Conservation (phyloP, 306 rosid species). For the Cicer cuneatum region DNA sequence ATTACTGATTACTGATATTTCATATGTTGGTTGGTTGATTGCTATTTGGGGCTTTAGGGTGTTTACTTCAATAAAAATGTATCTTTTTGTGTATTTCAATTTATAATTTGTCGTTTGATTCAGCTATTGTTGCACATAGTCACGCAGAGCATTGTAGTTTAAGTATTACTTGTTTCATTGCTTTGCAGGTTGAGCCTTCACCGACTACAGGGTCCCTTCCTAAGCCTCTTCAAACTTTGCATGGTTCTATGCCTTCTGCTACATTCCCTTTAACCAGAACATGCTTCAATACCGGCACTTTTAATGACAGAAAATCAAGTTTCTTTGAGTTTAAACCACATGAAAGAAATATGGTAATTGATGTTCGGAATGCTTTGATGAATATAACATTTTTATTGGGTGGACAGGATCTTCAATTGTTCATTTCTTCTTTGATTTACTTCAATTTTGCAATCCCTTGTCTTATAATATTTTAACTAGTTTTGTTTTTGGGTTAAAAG, state of each 20-base stretch:
- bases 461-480: constrained; percentile 15
- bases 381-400: constrained; percentile 21
- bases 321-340: constrained; percentile 81
- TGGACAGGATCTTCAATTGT: neutral
- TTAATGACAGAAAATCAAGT: constrained; percentile 62
- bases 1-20: constrained; percentile 22
- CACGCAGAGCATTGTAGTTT: constrained; percentile 23
- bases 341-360: constrained; percentile 66
- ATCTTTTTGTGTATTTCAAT: constrained; percentile 14
- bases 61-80: neutral
- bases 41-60: constrained; percentile 38
- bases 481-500: constrained; percentile 10
- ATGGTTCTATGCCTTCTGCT: constrained; percentile 53
- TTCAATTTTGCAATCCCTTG: neutral
- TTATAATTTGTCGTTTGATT: constrained; percentile 14
- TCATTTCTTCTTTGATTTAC: constrained; percentile 24
- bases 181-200: constrained; percentile 91
- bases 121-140: constrained; percentile 35
- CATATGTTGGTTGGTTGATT: constrained; percentile 16
- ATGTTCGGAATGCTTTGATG: constrained; percentile 26
- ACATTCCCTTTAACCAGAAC: constrained; percentile 59
- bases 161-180: constrained; percentile 28
- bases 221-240: constrained; percentile 65
- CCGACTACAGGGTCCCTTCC: constrained; percentile 91
- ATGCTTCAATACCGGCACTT: constrained; percentile 54